Percentiles rank a stretch among this genome's conserved stretches.
These are phyloP conservation scores for Buddleja alternifolia DNA, from an alignment of 257 asterid species.

Conservation along the genomic window DNA sequence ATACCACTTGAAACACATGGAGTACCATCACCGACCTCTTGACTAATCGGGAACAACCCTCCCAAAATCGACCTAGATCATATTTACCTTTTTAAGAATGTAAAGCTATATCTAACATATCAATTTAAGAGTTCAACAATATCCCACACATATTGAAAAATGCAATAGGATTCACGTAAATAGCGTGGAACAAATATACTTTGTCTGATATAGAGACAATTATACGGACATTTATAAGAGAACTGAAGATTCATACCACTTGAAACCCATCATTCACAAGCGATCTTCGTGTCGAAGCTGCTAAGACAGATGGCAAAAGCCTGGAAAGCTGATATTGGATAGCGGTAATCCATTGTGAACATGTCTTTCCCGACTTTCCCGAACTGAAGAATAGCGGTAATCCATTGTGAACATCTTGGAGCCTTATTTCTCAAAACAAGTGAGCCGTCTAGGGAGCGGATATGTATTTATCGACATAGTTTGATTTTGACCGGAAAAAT, in stretches of 20 bases:
- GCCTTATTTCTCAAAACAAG: conserved; percentile 75
- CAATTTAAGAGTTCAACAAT: no score
- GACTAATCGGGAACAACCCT: no score
- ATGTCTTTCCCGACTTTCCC: conserved; percentile 95
- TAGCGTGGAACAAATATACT: no score
- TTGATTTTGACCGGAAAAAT: conserved; percentile 55
- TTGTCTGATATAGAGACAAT: no score
- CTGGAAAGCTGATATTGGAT: conserved; percentile 88
- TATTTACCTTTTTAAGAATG: no score
- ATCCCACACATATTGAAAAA: no score
- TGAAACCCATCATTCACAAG: conserved; percentile 61
- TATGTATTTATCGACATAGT: conserved; percentile 39
- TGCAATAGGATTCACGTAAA: no score
- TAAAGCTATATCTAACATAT: no score
- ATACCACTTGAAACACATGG: no score
- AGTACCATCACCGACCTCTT: no score
- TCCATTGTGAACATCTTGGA: conserved; percentile 96
- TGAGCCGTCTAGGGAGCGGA: conserved; percentile 49
- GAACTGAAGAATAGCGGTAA: conserved; percentile 84
- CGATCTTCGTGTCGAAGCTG: conserved; percentile 91
- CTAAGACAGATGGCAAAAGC: conserved; percentile 75
- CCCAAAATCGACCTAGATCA: no score
- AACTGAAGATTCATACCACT: conserved; percentile 28
- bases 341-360: conserved; percentile 85
- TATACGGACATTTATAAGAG: not conserved